Evolutionary conservation across 2,329 filamentous ascomycete genomes (phyloP).

Genomic region (Aspergillus eucalypticola): DNA sequence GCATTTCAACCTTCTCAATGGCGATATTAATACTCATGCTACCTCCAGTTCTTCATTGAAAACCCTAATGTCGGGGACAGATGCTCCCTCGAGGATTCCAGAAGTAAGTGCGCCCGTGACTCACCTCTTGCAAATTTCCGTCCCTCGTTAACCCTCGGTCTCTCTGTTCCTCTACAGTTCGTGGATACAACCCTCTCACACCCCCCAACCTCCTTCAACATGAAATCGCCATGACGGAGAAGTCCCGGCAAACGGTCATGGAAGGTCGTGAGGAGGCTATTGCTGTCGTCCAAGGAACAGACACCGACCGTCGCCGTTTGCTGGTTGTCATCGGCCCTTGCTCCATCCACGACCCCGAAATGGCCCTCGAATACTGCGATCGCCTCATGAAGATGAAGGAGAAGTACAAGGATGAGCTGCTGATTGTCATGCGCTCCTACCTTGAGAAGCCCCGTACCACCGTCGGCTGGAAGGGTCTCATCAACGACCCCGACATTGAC

Average conservation of each 20-base stretch:
- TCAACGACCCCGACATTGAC: constrained; percentile 98
- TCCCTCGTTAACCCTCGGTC: constrained; percentile 7
- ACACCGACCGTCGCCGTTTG: constrained; percentile 57
- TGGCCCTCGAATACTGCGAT: constrained; percentile 91
- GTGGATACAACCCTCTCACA: constrained; percentile 90
- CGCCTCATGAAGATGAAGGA: constrained; percentile 76
- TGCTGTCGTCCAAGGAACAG: constrained; percentile 61
- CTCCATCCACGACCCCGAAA: constrained; percentile 91
- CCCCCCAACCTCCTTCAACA: constrained; percentile 92
- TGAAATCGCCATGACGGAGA: constrained; percentile 66
- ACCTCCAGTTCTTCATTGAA: constrained; percentile 68
- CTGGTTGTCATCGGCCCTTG: constrained; percentile 90
- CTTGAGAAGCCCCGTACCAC: constrained; percentile 98
- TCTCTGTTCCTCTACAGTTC: constrained; percentile 54
- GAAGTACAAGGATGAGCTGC: constrained; percentile 83
- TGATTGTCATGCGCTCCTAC: constrained; percentile 97
- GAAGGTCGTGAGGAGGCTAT: constrained; percentile 61
- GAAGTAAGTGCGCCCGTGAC: constrained; percentile 60
- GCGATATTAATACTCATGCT: constrained; percentile 12
- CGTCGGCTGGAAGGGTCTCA: constrained; percentile 97
- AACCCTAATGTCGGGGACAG: constrained; percentile 79
- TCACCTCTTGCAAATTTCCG: neutral
- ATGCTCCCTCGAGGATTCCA: constrained; percentile 74
- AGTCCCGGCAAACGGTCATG: constrained; percentile 56
- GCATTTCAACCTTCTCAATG: constrained; percentile 13